A percentile compares a stretch with the other conserved stretches of the same genome.
These are phyloP conservation scores for Filobasidium wieringae DNA, from an alignment of 768 basidiomycete species.

Conservation along the genomic window DNA sequence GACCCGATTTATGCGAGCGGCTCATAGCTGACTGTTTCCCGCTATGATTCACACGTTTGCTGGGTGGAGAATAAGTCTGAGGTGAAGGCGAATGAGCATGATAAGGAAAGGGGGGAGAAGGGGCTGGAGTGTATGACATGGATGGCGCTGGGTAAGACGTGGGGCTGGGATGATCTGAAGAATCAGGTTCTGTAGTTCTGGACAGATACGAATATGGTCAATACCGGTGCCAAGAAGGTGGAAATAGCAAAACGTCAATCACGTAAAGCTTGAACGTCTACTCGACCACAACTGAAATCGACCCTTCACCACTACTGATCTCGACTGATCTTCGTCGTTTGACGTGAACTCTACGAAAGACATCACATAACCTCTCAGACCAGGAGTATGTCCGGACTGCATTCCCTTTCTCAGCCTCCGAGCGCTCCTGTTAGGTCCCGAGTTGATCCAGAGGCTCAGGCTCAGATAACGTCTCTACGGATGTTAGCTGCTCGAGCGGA, in stretches of 20 bases:
- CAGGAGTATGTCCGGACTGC: background rate
- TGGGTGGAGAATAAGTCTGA: background rate
- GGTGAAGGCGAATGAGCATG: background rate
- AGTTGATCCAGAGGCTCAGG: background rate
- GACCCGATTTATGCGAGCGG: background rate
- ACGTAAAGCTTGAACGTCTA: too few relatives aligned
- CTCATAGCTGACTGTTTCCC: background rate
- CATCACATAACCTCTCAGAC: too few relatives aligned
- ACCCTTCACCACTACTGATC: too few relatives aligned
- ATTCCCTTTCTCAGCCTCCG: background rate
- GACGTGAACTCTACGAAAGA: too few relatives aligned
- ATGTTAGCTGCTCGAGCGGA: background rate
- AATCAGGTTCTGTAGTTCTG: background rate
- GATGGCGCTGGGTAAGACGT: too few relatives aligned
- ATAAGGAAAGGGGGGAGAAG: background rate
- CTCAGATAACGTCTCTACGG: background rate
- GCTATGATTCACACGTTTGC: background rate
- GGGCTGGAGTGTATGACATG: background rate
- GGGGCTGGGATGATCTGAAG: too few relatives aligned
- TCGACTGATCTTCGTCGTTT: too few relatives aligned
- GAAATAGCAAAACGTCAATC: too few relatives aligned
- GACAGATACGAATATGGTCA: too few relatives aligned
- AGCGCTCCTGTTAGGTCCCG: background rate
- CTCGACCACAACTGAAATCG: too few relatives aligned
- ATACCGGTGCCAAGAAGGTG: too few relatives aligned